Evolutionary conservation across 441 rosid species (phyloP).

Genomic region (Arabidopsis lyrata): DNA sequence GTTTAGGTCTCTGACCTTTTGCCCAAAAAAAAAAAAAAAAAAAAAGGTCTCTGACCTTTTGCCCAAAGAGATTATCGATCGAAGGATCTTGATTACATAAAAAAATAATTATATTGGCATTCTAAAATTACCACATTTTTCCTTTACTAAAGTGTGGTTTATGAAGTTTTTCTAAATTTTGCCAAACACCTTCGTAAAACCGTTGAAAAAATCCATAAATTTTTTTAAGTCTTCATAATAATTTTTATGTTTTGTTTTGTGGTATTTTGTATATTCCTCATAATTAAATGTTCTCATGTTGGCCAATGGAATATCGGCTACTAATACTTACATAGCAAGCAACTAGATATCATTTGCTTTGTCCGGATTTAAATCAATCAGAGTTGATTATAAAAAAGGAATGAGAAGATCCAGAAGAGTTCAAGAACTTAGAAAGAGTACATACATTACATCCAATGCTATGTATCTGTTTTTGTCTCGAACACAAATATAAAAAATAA

Average conservation of each 20-base stretch:
- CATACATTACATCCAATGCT: neutral
- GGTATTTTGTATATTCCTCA: neutral
- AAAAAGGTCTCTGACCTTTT: neutral
- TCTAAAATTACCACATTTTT: neutral
- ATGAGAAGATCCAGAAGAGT: neutral
- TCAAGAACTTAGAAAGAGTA: neutral
- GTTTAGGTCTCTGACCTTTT: neutral
- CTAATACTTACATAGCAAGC: neutral
- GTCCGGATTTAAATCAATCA: neutral
- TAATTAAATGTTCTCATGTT: too few species aligned
- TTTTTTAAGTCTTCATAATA: neutral
- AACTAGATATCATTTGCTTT: neutral
- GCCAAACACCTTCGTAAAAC: neutral
- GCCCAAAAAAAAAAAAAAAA: too few species aligned
- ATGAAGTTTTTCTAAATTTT: neutral
- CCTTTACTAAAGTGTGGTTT: neutral
- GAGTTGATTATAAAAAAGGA: neutral
- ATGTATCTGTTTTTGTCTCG: slow-evolving; percentile 9
- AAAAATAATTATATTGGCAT: neutral
- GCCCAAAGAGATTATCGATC: neutral
- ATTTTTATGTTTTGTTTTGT: neutral
- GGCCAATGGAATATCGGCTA: neutral
- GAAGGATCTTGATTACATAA: neutral
- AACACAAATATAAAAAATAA: neutral
- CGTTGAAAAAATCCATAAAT: neutral